Percentiles rank a stretch among this genome's conserved stretches.
phyloP scores from a whole-genome alignment of 73 alveolate genomes.

The Stentor coeruleus region DNA sequence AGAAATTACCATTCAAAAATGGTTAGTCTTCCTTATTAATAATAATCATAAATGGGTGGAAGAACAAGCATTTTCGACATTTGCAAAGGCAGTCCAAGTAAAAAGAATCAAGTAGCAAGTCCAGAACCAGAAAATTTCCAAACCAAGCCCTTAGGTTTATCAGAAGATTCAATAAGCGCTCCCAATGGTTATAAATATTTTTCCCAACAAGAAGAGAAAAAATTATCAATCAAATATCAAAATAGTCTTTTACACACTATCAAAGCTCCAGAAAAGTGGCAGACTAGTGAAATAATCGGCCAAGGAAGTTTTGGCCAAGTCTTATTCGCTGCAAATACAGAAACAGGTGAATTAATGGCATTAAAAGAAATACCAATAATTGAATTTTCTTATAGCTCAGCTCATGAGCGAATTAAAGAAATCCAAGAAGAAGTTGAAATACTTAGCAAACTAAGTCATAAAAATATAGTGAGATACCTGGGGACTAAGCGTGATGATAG shows the following conservation, averaged over 20 bases:
- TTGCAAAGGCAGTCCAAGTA: neutral
- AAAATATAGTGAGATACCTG: slow-evolving; percentile 72
- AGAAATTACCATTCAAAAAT: too few relatives aligned
- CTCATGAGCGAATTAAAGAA: slow-evolving; percentile 52
- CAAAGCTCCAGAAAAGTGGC: slow-evolving; percentile 15
- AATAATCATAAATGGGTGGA: slow-evolving; percentile 19
- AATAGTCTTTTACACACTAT: neutral
- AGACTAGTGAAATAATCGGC: slow-evolving; percentile 39
- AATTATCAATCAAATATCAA: neutral
- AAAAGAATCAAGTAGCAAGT: neutral
- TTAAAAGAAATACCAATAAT: slow-evolving; percentile 48
- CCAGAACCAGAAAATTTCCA: neutral
- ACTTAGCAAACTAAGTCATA: slow-evolving; percentile 57
- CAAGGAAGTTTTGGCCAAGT: slow-evolving; percentile 82
- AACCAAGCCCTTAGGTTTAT: neutral
- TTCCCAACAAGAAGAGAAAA: slow-evolving; percentile 10
- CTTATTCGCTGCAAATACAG: slow-evolving; percentile 38
- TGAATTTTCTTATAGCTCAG: slow-evolving; percentile 22
- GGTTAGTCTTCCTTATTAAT: too few relatives aligned
- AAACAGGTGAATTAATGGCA: slow-evolving; percentile 58
- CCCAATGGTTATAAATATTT: slow-evolving; percentile 17
- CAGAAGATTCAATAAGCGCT: neutral
- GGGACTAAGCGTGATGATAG: slow-evolving; percentile 61
- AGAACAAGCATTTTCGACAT: slow-evolving; percentile 1
- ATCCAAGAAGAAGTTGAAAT: slow-evolving; percentile 67